phyloP scores from a whole-genome alignment of 2,329 filamentous ascomycete genomes.

The Xylariales sp. region DNA sequence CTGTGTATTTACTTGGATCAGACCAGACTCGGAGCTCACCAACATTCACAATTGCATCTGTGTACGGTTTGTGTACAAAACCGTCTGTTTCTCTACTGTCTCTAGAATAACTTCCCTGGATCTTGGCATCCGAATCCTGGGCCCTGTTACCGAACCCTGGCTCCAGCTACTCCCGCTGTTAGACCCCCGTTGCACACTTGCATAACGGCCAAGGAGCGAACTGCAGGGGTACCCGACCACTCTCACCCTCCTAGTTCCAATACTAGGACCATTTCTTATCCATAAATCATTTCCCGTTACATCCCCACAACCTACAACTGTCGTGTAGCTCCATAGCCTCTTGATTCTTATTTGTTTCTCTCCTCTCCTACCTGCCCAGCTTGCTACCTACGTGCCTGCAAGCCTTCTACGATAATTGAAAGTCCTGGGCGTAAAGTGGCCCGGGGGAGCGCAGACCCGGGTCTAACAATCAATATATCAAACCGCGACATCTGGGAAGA shows the following conservation, averaged over 20 bases:
- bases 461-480: constrained; percentile 39
- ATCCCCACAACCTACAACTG: constrained; percentile 42
- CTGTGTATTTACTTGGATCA: not conserved
- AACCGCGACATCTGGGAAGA: constrained; percentile 36
- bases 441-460: constrained; percentile 39
- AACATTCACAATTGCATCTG: constrained; percentile 31
- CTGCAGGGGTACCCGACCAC: constrained; percentile 46
- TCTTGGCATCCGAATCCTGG: constrained; percentile 35
- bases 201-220: constrained; percentile 50
- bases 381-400: constrained; percentile 39
- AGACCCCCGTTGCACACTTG: constrained; percentile 45
- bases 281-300: constrained; percentile 46
- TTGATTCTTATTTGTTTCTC: constrained; percentile 38
- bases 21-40: not conserved
- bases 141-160: constrained; percentile 43
- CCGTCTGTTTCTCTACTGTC: not conserved
- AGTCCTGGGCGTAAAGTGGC: constrained; percentile 34
- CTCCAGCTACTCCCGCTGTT: constrained; percentile 39
- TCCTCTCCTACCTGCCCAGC: constrained; percentile 38
- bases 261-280: constrained; percentile 46
- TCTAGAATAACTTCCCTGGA: constrained; percentile 35
- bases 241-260: constrained; percentile 47
- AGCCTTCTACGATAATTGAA: constrained; percentile 43
- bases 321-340: constrained; percentile 21
- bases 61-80: not conserved